phyloP scores from a whole-genome alignment of 2,329 filamentous ascomycete species.

The Aschersonia sp. region DNA sequence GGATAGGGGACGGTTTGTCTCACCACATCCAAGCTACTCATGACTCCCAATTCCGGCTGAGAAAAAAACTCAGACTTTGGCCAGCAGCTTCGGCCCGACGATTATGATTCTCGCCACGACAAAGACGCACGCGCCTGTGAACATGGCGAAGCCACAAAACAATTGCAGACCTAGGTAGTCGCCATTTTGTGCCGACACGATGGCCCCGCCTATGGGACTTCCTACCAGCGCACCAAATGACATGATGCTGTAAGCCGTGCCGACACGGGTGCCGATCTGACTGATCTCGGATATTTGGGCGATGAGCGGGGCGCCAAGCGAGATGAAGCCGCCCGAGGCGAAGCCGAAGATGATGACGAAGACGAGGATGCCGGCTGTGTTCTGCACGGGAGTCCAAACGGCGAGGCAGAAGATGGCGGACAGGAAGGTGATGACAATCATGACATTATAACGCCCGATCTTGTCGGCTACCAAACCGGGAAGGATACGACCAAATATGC shows the following conservation, averaged over 20 bases:
- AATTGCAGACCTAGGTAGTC: constrained; percentile 46
- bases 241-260: constrained; percentile 46
- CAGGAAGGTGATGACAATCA: constrained; percentile 35
- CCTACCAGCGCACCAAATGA: constrained; percentile 52
- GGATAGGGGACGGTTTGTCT: too few species aligned
- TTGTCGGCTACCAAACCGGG: constrained; percentile 33
- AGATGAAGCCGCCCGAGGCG: constrained; percentile 49
- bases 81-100: constrained; percentile 17
- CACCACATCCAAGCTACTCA: too few species aligned
- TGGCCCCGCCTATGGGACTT: constrained; percentile 51
- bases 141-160: constrained; percentile 43
- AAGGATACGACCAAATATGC: constrained; percentile 35
- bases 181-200: constrained; percentile 36
- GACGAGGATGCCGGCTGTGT: constrained; percentile 43
- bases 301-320: constrained; percentile 46
- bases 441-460: constrained; percentile 30
- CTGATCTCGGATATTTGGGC: constrained; percentile 58
- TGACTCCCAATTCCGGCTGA: too few species aligned
- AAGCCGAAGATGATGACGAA: constrained; percentile 60
- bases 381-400: constrained; percentile 33
- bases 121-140: constrained; percentile 14
- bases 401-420: constrained; percentile 29
- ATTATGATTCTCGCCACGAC: constrained; percentile 17
- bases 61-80: constrained; percentile 14
- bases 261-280: constrained; percentile 55